A percentile compares a stretch with the other conserved stretches of the same genome.
phyloP scores from a whole-genome alignment of 257 asterid genomes.

The Nicotiana obtusifolia region DNA sequence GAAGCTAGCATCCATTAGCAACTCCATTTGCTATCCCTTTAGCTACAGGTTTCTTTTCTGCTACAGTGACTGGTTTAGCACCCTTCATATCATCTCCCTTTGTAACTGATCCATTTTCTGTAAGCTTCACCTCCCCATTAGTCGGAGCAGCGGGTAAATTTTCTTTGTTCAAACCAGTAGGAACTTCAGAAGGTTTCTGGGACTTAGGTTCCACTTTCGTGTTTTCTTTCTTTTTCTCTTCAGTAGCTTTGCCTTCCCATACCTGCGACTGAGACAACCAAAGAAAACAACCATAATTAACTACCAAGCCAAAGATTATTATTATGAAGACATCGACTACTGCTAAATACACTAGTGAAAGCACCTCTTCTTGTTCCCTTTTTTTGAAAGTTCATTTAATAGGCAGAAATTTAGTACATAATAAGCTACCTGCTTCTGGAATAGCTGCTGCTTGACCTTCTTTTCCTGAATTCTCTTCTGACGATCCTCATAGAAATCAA shows the following conservation, averaged over 20 bases:
- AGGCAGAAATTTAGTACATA: background rate
- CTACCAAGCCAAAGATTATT: background rate
- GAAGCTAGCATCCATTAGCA: conserved; percentile 42
- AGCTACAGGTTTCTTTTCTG: conserved; percentile 30
- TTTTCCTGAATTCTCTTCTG: conserved; percentile 56
- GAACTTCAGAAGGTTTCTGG: conserved; percentile 21
- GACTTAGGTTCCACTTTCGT: conserved; percentile 22
- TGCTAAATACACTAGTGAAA: background rate
- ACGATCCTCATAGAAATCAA: conserved; percentile 71
- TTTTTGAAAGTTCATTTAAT: background rate
- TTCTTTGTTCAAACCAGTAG: conserved; percentile 19
- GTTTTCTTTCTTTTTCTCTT: conserved; percentile 28
- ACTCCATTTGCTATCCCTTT: conserved; percentile 38
- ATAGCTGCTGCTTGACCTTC: conserved; percentile 47
- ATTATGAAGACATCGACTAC: background rate
- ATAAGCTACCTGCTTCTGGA: conserved; percentile 37
- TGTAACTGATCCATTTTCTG: conserved; percentile 4
- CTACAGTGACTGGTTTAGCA: conserved; percentile 15
- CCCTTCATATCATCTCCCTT: conserved; percentile 18
- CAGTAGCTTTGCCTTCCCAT: conserved; percentile 23
- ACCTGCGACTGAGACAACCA: conserved; percentile 11
- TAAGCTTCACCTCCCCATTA: conserved; percentile 13
- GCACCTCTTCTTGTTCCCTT: background rate
- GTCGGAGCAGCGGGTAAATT: conserved; percentile 1
- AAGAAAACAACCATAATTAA: background rate